Base-by-base conservation (phyloP, 2,329 filamentous ascomycete genomes). In the Sarocladium brachiariae region DNA sequence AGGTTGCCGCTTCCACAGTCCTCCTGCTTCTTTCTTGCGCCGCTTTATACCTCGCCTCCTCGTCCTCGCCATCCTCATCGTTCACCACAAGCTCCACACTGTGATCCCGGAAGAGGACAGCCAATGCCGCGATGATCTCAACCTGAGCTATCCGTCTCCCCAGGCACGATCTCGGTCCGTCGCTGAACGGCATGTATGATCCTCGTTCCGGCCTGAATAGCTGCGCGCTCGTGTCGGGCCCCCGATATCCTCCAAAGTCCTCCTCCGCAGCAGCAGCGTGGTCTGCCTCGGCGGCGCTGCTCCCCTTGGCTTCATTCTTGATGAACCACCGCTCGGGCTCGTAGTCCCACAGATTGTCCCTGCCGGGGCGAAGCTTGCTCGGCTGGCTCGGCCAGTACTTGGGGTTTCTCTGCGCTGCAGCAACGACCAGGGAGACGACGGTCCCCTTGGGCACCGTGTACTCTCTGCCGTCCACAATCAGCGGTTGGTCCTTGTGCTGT, bases 311-410 rank as follows among this genome's bases (percentile, higher is more conserved):
- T 48, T 57, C 59, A 16, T 51, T 59, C 9, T 57, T 60, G 19
- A 70, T 66, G 55, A 88, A 78, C 87, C 88, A 91, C 38, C 87
- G 77, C 64, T 88, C 83, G 0, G 87, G 86, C 45, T 81, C 71
- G 65, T 83, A 92, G 52, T 86, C 78, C 50, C 84, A 73, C 1
- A 87, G 66, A 57, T 91, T 86, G 47, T 78, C 67, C 16, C 65
- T 54, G 21, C 63, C 66, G 0, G 61, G 66, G 1, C 67, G 67
- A 18, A 74, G 59, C 54, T 67, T 69, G 57, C 74, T 76, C 16
- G 70, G 70, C 53, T 65, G 63, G 51, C 74, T 62, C 11, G 86
- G 86, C 87, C 88, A 92, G 64, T 84, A 83, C 46, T 77, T 80
- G 10, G 86, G 86, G 63, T 89, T 87, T 33, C 80, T 76, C 49